A percentile compares a stretch with the other conserved stretches of the same genome.
Conservation (phyloP, 2,329 filamentous ascomycete species). For the Rhynchosporium secalis region DNA sequence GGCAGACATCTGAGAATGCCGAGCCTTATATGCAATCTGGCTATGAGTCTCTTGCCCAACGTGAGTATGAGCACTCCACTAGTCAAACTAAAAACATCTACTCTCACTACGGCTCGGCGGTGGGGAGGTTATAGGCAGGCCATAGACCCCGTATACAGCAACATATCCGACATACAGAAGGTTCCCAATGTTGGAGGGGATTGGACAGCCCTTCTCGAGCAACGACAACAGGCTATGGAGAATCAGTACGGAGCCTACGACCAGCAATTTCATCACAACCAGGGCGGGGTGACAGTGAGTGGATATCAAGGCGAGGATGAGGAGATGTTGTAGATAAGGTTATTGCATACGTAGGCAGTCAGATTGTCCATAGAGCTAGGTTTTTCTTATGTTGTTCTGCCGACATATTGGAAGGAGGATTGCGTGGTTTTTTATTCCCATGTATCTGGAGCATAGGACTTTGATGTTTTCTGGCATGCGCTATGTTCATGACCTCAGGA, state of each 20-base stretch:
- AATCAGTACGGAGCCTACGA: conserved; percentile 37
- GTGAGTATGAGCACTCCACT: conserved; percentile 60
- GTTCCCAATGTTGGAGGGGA: conserved; percentile 33
- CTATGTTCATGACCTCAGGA: conserved; percentile 14
- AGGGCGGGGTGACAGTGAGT: conserved; percentile 24
- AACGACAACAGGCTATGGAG: conserved; percentile 38
- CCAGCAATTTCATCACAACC: conserved; percentile 20
- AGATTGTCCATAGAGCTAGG: conserved; percentile 28
- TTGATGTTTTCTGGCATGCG: conserved; percentile 14
- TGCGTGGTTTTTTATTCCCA: conserved; percentile 11
- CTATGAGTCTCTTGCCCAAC: conserved; percentile 68
- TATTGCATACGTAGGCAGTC: conserved; percentile 29
- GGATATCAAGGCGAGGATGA: conserved; percentile 36
- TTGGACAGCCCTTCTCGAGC: conserved; percentile 29
- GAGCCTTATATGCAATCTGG: conserved; percentile 79
- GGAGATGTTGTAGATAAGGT: conserved; percentile 40
- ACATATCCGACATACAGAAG: conserved; percentile 31
- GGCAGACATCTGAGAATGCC: conserved; percentile 42
- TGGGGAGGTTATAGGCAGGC: conserved; percentile 54
- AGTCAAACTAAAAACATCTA: conserved; percentile 45
- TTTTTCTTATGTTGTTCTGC: conserved; percentile 24
- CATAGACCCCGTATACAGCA: conserved; percentile 67
- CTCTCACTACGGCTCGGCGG: conserved; percentile 46
- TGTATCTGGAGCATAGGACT: conserved; percentile 10
- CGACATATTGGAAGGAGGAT: conserved; percentile 17